Base-by-base conservation (phyloP, 352 stramenopile species). In the Globisporangium orthogonon region DNA sequence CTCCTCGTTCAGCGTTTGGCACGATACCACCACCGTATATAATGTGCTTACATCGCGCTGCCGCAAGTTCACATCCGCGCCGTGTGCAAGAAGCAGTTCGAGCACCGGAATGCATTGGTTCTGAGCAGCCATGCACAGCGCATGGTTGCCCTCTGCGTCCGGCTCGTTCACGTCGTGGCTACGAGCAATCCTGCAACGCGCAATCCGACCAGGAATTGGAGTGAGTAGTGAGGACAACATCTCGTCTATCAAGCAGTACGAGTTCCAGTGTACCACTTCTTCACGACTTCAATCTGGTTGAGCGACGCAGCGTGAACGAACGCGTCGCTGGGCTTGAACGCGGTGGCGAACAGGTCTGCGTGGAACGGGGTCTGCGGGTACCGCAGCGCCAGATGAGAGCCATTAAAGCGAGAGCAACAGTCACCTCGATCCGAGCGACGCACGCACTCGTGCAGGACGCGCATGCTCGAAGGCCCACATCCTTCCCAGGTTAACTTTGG, bases 251-350 rank as follows among this genome's bases (percentile, higher is more conserved):
- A 23, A 23, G 23, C 23, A 18, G 3, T 11, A 15, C 10, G 1
- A 33, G 5, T 11, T 7, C 23, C 39, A 41, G 17, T 14, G 33
- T 40, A 81, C 74, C 78, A 88, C 46, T 71, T 72, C 23, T 63
- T 66, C 23, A 88, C 71, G 50, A 86, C 78, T 54, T 81, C 60
- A 37, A 83, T 58, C 67, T 87, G 78, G 56, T 87, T 87, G 17
- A 86, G 67, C 5, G 78, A 86, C 28, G 78, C 76, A 4, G 78
- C 78, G 46, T 89, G 74, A 41, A 87, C 78, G 47, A 88, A 86
- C 18, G 78, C 78, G 50, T 87, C 78, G 14, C 52, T 58, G 6
- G 69, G 69, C 37, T 81, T 56, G 49, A 70, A 81, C 1, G 69
- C 63, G 31, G 62, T 61, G 3, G 58, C 62, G 13, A 74, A 40